Evolutionary conservation across 805 yeast species (phyloP), one percentile per base, ranked within the genome.

Genomic region (Yamadazyma phyllophila): DNA sequence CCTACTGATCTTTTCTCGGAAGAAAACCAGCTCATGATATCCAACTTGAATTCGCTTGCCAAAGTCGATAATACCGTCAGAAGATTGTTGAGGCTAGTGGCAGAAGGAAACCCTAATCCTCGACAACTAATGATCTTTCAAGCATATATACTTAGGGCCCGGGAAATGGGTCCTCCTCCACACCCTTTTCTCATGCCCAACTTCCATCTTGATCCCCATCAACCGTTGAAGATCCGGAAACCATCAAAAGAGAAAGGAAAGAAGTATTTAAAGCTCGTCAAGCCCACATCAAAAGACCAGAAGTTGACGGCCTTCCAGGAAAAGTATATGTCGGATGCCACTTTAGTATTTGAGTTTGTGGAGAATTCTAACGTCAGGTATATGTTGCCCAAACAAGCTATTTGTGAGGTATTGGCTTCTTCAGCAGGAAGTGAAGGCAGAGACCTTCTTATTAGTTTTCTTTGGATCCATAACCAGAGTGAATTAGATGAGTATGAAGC

Each of bases 11-110:
- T 76, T 71, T 78, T 73, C 51, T 71, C 85, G 4, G 78, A 81
- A 1, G 86, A 81, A 41, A 85, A 86, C 56, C 84, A 85, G 35
- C 80, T 85, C 50, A 88, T 92, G 87, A 89, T 92, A 54, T 81
- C 86, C 3, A 87, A 89, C 55, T 74, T 92, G 57, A 91, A 91
- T 57, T 73, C 85, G 1, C 82, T 92, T 65, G 97, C 97, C 0
- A 76, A 85, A 34, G 72, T 74, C 4, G 95, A 90, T 57, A 74
- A 80, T 0, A 74, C 82, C 4, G 65, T 92, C 41, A 85, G 82
- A 51, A 65, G 76, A 1, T 67, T 92, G 43, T 90, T 92, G 97
- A 82, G 83, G 50, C 77, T 76, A 4, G 97, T 92, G 2, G 97
- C 98, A 0, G 77, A 84, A 45, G 96, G 96, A 4, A 74, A 72